Percentiles rank a stretch among this genome's conserved stretches.
Conservation (phyloP, 1,284 basidiomycete genomes). For the Wallemia hederae region DNA sequence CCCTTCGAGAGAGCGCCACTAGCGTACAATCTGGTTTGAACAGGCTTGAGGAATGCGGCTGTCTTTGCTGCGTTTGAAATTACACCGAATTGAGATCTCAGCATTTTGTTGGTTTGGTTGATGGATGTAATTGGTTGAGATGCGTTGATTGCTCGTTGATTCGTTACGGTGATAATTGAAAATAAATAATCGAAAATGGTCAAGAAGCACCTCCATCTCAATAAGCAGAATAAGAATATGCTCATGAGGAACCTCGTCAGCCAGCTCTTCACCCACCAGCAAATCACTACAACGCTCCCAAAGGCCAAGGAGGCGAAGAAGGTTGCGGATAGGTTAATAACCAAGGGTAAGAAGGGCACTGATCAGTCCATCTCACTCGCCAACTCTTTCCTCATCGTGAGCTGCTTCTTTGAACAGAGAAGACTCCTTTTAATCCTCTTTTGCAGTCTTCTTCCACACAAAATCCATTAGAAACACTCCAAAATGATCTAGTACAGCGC, state of each 20-base stretch:
- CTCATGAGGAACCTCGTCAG: conserved; percentile 60
- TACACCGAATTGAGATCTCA: background rate
- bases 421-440: background rate
- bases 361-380: conserved; percentile 33
- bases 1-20: conserved; percentile 41
- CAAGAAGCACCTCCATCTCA: background rate
- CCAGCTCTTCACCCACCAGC: conserved; percentile 77
- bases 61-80: background rate
- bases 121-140: no score
- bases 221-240: background rate
- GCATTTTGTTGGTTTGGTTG: background rate
- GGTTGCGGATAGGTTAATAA: conserved; percentile 84
- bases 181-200: background rate
- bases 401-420: conserved; percentile 2
- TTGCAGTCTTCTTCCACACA: background rate
- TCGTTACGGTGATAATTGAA: background rate
- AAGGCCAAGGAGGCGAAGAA: conserved; percentile 80
- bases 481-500: conserved; percentile 38
- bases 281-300: conserved; percentile 81
- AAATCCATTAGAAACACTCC: conserved; percentile 49
- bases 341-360: conserved; percentile 52
- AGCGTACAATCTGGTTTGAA: conserved; percentile 14
- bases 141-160: no score
- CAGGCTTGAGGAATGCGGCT: background rate
- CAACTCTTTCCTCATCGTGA: conserved; percentile 36